Conservation (phyloP, 179 eudicot genomes). For the Vitellaria paradoxa region DNA sequence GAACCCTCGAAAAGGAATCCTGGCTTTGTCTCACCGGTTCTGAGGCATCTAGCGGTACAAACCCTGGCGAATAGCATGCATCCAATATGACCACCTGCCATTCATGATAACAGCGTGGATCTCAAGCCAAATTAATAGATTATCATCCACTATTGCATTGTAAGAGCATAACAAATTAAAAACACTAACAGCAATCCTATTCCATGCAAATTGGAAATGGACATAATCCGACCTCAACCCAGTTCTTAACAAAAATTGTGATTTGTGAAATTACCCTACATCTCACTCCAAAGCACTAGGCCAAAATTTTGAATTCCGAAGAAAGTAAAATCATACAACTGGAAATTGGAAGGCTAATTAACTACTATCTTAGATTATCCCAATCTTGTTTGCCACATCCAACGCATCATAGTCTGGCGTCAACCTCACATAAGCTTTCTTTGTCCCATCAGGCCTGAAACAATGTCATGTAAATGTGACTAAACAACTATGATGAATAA, state of each 20-base stretch:
- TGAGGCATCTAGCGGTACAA: too few relatives aligned
- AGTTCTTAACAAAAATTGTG: not conserved
- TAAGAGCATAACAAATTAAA: not conserved
- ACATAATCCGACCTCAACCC: not conserved
- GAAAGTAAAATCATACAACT: not conserved
- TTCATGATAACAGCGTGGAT: too few relatives aligned
- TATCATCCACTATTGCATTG: too few relatives aligned
- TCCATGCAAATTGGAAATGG: too few relatives aligned
- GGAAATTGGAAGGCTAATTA: not conserved
- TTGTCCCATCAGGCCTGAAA: slow-evolving; percentile 43
- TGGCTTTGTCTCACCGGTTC: too few relatives aligned
- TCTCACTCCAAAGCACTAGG: not conserved
- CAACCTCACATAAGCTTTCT: slow-evolving; percentile 39
- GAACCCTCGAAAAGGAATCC: too few relatives aligned
- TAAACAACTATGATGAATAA: too few relatives aligned
- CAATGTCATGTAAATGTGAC: not conserved
- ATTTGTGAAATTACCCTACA: not conserved
- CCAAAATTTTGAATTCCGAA: not conserved
- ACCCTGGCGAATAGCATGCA: too few relatives aligned
- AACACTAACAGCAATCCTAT: not conserved
- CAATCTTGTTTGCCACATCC: slow-evolving; percentile 28
- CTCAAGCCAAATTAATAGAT: too few relatives aligned
- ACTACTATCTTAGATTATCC: slow-evolving; percentile 16
- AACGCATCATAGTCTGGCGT: slow-evolving; percentile 32
- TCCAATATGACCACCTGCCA: too few relatives aligned